Evolutionary conservation across 2,329 filamentous ascomycete species (phyloP).

Genomic region (Phialophora macrospora): DNA sequence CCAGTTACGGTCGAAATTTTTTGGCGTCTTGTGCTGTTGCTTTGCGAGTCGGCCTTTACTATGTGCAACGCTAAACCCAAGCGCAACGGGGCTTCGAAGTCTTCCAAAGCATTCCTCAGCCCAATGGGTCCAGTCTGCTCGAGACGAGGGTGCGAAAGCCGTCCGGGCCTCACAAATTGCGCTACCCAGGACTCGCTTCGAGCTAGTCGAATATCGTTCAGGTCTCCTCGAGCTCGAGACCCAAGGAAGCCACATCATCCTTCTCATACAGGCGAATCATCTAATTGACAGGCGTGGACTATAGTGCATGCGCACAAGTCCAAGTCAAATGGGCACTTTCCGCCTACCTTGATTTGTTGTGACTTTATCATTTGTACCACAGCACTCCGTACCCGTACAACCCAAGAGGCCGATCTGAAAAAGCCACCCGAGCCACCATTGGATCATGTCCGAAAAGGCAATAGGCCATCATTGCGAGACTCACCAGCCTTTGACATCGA

Average conservation of each 20-base stretch:
- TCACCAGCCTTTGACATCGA: constrained; percentile 9
- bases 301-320: background rate
- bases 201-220: background rate
- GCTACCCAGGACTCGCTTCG: background rate
- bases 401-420: constrained; percentile 3
- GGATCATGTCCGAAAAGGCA: constrained; percentile 1
- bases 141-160: background rate
- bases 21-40: background rate
- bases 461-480: background rate
- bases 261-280: background rate
- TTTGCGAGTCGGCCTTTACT: constrained; percentile 2
- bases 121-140: constrained; percentile 4
- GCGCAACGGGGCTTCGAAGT: background rate
- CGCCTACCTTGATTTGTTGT: background rate
- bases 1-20: background rate
- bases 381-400: background rate
- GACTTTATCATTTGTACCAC: constrained; percentile 7
- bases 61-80: constrained; percentile 8
- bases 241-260: background rate
- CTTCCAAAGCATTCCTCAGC: constrained; percentile 4
- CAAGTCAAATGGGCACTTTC: constrained; percentile 8
- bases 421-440: constrained; percentile 19
- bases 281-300: background rate
- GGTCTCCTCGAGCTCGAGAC: background rate
- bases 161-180: background rate